Evolutionary conservation across 345 rosid species (phyloP).

Genomic region (Eucalyptus curtisii): DNA sequence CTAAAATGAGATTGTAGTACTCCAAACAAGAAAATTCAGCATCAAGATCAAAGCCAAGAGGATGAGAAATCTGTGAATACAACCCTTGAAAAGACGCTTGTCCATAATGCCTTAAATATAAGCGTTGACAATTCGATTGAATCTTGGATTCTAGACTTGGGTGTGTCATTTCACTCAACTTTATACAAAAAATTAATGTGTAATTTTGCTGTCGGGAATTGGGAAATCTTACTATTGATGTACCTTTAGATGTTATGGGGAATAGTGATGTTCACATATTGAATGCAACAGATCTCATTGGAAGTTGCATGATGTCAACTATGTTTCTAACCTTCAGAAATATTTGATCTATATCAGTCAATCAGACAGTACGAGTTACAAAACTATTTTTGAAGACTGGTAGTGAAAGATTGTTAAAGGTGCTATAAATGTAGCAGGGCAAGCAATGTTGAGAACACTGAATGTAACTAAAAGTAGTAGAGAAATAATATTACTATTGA

Average conservation of each 20-base stretch:
- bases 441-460: not conserved
- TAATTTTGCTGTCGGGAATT: not conserved
- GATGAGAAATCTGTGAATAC: not conserved
- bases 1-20: not conserved
- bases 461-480: not conserved
- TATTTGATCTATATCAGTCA: not conserved
- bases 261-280: not conserved
- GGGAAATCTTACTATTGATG: not conserved
- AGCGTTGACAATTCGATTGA: not conserved
- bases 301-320: not conserved
- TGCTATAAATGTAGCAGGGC: not conserved
- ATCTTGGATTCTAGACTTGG: not conserved
- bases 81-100: not conserved
- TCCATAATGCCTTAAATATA: not conserved
- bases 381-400: not conserved
- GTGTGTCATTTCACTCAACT: not conserved
- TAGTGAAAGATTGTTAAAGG: not conserved
- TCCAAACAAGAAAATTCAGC: not conserved
- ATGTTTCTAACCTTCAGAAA: not conserved
- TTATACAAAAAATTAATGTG: not conserved
- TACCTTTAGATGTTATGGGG: not conserved
- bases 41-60: not conserved
- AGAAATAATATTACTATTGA: not conserved
- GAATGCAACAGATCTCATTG: fast-evolving
- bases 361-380: not conserved